A percentile compares a stretch with the other conserved stretches of the same genome.
These are phyloP conservation scores for Nannochloris sp. DNA, from an alignment of 139 green algal genomes.

Conservation along the genomic window DNA sequence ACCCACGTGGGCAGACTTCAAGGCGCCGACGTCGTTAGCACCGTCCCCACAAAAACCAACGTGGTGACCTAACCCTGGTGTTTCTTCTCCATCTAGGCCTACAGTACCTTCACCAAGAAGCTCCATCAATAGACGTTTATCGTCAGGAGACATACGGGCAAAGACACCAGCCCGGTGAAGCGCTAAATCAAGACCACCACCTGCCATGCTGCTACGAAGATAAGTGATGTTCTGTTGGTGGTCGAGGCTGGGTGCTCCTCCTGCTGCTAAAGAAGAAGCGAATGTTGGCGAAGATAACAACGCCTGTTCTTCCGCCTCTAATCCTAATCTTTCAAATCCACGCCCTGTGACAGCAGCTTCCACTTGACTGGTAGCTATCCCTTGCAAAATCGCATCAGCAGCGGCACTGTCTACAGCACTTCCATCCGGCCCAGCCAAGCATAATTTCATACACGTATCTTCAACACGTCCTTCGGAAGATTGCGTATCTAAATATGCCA, in stretches of 20 bases:
- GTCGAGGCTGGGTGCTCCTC: constrained; percentile 49
- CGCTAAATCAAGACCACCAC: constrained; percentile 61
- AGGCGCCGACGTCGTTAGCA: constrained; percentile 94
- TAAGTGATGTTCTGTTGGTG: constrained; percentile 20
- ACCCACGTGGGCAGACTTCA: constrained; percentile 80
- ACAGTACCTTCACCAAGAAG: constrained; percentile 58
- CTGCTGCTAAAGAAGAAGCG: constrained; percentile 25
- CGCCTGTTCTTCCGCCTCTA: neutral
- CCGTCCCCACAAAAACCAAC: constrained; percentile 91
- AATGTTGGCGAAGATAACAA: neutral
- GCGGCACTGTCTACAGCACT: neutral
- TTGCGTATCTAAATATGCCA: constrained; percentile 11
- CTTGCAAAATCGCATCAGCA: neutral
- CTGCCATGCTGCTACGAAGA: too few relatives aligned
- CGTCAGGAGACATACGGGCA: constrained; percentile 79
- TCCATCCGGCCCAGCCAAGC: constrained; percentile 17
- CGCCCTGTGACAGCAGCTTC: constrained; percentile 50
- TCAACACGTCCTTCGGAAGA: constrained; percentile 11
- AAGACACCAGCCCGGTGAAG: constrained; percentile 63
- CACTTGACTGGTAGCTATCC: constrained; percentile 51
- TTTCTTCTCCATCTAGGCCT: constrained; percentile 46
- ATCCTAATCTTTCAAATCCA: constrained; percentile 39
- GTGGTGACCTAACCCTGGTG: constrained; percentile 35
- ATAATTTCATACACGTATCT: constrained; percentile 30
- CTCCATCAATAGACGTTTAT: constrained; percentile 81